Evolutionary conservation across 768 basidiomycete species (phyloP), one percentile per base, ranked within the genome.

Genomic region (Suillus subaureus): DNA sequence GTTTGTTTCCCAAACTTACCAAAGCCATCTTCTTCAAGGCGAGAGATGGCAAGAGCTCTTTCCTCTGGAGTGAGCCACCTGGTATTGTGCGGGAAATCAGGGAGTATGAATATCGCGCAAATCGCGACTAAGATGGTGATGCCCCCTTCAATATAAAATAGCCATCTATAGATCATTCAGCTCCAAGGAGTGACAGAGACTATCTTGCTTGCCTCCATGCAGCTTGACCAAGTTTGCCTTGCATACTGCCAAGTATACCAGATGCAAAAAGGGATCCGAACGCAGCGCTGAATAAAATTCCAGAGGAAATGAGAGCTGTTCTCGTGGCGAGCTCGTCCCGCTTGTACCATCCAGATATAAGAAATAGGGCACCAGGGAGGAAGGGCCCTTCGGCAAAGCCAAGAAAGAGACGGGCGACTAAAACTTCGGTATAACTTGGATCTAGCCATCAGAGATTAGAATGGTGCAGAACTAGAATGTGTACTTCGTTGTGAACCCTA

Each of bases 211-310:
- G 80, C 67, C 75, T 68, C 82, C 83, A 84, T 0, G 78, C 81
- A 1, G 76, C 70, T 42, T 77, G 45, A 47, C 45, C 45, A 47
- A 47, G 45, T 47, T 23, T 23, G n/a, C n/a, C 21, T 4, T 47
- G 21, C 79, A 85, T 81, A 4, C 73, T 73, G n/a, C 69, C 69
- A 31, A 84, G 76, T 40, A 83, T 80, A 16, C 79, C 82, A 42
- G 82, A 79, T 13, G 82, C 80, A 35, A 85, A 74, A n/a, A 84
- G 70, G 5, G 81, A 77, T 0, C 82, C 81, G 64, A 83, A 82
- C 5, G 82, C 84, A 73, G 84, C 83, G 9, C 75, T 76, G 57
- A 82, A 77, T 13, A 83, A 68, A 64, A 77, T 79, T 28, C 80
- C 78, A 64, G 73, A 77, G 63, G 74, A 78, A 15, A 77, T 70